Evolutionary conservation across 345 rosid genomes (phyloP).

Genomic region (Abelmoschus esculentus): DNA sequence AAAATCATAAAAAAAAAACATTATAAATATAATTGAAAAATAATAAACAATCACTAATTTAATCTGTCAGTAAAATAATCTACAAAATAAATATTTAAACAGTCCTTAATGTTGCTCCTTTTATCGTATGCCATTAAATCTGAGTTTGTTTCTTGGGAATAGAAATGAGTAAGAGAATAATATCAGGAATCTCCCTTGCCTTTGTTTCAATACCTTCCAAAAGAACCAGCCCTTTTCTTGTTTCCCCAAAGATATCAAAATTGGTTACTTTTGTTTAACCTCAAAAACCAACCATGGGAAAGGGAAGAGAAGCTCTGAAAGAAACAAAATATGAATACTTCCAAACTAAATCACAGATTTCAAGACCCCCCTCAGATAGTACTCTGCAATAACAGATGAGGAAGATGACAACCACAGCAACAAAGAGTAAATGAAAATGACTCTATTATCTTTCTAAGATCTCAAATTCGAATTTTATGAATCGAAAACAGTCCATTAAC

Average conservation of each 20-base stretch:
- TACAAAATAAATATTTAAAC: too few species aligned
- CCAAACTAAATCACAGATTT: slow-evolving; percentile 29
- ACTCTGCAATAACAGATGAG: slow-evolving; percentile 20
- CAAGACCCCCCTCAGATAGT: slow-evolving; percentile 18
- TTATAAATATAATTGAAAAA: too few species aligned
- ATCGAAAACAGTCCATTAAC: background rate
- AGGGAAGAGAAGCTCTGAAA: slow-evolving; percentile 16
- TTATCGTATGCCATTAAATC: background rate
- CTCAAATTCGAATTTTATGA: too few species aligned
- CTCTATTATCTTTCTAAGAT: too few species aligned
- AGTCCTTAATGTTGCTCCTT: too few species aligned
- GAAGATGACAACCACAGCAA: slow-evolving; percentile 14
- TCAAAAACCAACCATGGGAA: slow-evolving; percentile 10
- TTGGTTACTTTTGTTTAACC: slow-evolving; percentile 8
- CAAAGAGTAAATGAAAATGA: too few species aligned
- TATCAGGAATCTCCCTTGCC: slow-evolving; percentile 41
- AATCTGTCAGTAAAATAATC: too few species aligned
- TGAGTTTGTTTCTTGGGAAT: slow-evolving; percentile 22
- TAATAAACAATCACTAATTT: too few species aligned
- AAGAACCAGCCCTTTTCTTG: slow-evolving; percentile 9
- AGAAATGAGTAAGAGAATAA: slow-evolving; percentile 30
- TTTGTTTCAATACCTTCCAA: slow-evolving; percentile 30
- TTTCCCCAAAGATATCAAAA: slow-evolving; percentile 15
- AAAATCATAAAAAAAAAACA: too few species aligned
- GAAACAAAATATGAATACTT: slow-evolving; percentile 12